Evolutionary conservation across 2,329 filamentous ascomycete genomes (phyloP).

Genomic region (Xylaria multiplex): DNA sequence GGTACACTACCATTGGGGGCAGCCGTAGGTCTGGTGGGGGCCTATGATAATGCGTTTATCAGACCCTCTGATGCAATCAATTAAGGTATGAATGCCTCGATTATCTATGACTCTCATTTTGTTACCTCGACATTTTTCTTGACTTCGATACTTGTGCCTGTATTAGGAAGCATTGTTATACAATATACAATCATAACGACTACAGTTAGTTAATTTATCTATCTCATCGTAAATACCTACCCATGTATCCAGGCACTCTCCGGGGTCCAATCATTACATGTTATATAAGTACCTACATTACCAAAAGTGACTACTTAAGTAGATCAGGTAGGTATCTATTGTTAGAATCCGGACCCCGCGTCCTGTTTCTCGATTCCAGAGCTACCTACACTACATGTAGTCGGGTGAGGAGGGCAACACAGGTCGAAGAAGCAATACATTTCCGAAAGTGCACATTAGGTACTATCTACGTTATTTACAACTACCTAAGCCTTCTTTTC

Average conservation of each 20-base stretch:
- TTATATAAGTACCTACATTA: too few species aligned
- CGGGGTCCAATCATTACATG: too few species aligned
- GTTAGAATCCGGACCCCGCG: conserved; percentile 12
- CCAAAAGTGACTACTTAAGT: too few species aligned
- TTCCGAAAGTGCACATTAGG: too few species aligned
- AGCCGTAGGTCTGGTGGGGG: conserved; percentile 6
- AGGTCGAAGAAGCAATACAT: too few species aligned
- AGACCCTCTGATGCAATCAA: conserved; percentile 28
- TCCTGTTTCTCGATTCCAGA: not conserved
- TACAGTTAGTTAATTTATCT: not conserved
- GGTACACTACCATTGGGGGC: not conserved
- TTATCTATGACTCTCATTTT: not conserved
- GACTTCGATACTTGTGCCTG: not conserved
- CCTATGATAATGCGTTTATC: conserved; percentile 25
- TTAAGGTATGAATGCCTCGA: conserved; percentile 5
- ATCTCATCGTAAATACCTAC: not conserved
- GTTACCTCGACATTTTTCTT: not conserved
- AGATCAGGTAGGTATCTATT: not conserved
- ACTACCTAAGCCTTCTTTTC: not conserved
- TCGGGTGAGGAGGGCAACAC: too few species aligned
- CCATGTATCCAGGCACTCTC: not conserved
- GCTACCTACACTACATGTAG: not conserved
- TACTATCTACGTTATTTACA: too few species aligned
- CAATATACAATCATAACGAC: too few species aligned
- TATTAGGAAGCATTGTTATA: not conserved